Conservation (phyloP, 768 basidiomycete species). For the Glaciozyma antarctica region DNA sequence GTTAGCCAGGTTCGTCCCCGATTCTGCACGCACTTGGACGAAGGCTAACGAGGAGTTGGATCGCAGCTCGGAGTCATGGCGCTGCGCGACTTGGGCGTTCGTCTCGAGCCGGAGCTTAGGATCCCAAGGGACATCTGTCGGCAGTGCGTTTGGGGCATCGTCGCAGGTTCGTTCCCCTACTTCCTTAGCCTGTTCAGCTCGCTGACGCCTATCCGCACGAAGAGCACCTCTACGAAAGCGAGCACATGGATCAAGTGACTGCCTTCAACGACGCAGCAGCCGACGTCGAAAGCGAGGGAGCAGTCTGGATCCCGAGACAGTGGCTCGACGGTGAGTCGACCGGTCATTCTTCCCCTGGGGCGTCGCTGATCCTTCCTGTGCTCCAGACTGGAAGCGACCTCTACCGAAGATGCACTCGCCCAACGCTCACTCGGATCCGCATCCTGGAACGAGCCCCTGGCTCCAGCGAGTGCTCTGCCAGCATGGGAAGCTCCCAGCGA, state of each 20-base stretch:
- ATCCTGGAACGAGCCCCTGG: constrained; percentile 56
- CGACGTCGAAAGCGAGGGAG: constrained; percentile 40
- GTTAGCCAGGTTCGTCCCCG: constrained; percentile 48
- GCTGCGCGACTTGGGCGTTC: constrained; percentile 41
- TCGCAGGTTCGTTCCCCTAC: constrained; percentile 4
- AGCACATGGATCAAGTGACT: constrained; percentile 1
- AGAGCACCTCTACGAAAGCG: constrained; percentile 9
- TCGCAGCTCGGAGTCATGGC: constrained; percentile 37
- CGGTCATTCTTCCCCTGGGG: not conserved
- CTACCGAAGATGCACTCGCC: constrained; percentile 68
- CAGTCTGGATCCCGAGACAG: constrained; percentile 63
- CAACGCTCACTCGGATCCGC: constrained; percentile 49
- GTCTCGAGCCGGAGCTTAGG: constrained; percentile 47
- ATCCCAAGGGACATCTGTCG: constrained; percentile 51
- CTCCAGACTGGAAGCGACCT: constrained; percentile 59
- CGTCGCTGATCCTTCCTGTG: not conserved
- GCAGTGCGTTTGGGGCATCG: constrained; percentile 48
- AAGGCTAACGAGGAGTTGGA: not conserved
- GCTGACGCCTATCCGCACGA: no score
- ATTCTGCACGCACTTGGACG: not conserved
- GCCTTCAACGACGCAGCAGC: not conserved
- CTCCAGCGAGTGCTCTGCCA: constrained; percentile 58
- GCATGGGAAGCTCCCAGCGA: constrained; percentile 51
- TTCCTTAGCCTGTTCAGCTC: not conserved
- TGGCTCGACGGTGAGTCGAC: constrained; percentile 60